Percentiles rank a stretch among this genome's conserved stretches.
These are phyloP conservation scores for Pleurotus cornucopiae DNA, from an alignment of 768 basidiomycete species.

Conservation along the genomic window DNA sequence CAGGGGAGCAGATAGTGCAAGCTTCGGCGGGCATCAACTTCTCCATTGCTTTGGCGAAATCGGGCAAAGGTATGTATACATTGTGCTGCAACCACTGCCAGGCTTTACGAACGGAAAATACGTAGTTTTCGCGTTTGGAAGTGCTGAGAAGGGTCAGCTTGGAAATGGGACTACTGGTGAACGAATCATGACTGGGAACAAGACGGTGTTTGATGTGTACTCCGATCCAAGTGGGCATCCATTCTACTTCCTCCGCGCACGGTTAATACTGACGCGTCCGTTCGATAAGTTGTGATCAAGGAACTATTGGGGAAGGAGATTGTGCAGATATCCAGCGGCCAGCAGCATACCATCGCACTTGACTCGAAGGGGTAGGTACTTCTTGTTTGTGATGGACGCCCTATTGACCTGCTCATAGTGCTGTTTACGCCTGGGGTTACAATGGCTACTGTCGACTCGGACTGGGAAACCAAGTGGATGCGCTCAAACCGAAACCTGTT, in stretches of 20 bases:
- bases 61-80: conserved; percentile 62
- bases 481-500: conserved; percentile 74
- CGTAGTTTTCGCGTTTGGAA: conserved; percentile 84
- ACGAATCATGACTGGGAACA: conserved; percentile 81
- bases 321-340: conserved; percentile 77
- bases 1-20: conserved; percentile 56
- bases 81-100: no score
- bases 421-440: conserved; percentile 84
- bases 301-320: conserved; percentile 78
- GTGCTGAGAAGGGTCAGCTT: conserved; percentile 88
- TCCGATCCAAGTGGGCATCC: conserved; percentile 53
- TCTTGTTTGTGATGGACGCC: not conserved
- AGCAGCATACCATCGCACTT: conserved; percentile 82
- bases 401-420: conserved; percentile 30
- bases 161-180: conserved; percentile 95
- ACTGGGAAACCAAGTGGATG: conserved; percentile 80
- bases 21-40: conserved; percentile 84
- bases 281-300: conserved; percentile 59
- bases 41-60: conserved; percentile 75
- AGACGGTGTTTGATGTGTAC: conserved; percentile 78
- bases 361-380: conserved; percentile 66
- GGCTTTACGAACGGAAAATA: no score
- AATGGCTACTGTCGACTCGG: conserved; percentile 92
- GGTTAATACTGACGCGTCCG: not conserved
- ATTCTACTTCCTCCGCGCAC: not conserved